These are phyloP conservation scores for Didymella sp. DNA, from an alignment of 2,329 filamentous ascomycete genomes.

Conservation along the genomic window DNA sequence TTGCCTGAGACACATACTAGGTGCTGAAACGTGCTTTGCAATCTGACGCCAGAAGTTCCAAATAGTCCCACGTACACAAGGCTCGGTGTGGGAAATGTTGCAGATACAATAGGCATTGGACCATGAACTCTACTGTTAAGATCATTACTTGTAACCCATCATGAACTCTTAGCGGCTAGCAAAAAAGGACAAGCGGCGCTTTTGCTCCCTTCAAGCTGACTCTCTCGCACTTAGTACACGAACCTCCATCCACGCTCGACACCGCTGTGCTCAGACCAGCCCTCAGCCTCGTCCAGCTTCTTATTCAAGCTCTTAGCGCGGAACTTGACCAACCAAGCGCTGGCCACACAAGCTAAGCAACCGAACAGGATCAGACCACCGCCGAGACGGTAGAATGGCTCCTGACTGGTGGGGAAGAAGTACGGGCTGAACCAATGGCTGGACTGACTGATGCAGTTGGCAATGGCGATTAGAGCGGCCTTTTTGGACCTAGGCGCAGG, in stretches of 20 bases:
- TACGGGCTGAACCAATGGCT: slow-evolving; percentile 55
- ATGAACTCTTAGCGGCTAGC: no score
- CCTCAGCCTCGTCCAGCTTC: slow-evolving; percentile 37
- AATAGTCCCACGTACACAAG: no score
- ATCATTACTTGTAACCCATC: no score
- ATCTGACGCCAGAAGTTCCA: no score
- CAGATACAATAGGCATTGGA: no score
- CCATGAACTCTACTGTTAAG: no score
- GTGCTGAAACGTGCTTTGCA: no score
- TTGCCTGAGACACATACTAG: no score
- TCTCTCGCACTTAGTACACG: slow-evolving; percentile 27
- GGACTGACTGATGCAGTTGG: slow-evolving; percentile 51
- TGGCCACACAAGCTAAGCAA: slow-evolving; percentile 30
- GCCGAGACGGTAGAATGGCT: slow-evolving; percentile 31
- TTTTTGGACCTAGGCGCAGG: slow-evolving; percentile 52
- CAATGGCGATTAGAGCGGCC: slow-evolving; percentile 54
- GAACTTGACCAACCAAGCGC: slow-evolving; percentile 30
- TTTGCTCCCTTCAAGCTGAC: background rate
- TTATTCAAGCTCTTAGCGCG: slow-evolving; percentile 37
- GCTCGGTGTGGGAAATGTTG: no score
- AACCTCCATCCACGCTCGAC: slow-evolving; percentile 40
- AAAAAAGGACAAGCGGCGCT: background rate
- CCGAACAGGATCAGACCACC: slow-evolving; percentile 38
- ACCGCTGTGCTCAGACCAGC: slow-evolving; percentile 36
- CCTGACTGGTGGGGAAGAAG: slow-evolving; percentile 44